phyloP scores from a whole-genome alignment of 768 basidiomycete species.

The Suillus spraguei region DNA sequence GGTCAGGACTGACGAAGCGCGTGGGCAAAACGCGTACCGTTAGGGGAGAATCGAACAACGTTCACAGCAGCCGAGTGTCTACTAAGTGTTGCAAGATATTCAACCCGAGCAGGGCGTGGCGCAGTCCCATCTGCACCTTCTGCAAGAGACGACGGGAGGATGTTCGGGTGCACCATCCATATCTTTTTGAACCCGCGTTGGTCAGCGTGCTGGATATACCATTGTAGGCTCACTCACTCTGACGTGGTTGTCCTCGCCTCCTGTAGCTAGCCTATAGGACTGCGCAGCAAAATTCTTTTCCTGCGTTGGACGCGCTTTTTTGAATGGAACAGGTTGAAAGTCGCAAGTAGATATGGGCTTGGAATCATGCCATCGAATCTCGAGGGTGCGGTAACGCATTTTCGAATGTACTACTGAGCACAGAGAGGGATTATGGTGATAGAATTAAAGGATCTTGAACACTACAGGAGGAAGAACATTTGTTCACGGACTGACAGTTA shows the following conservation, averaged over 20 bases:
- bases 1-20: neutral
- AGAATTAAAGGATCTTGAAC: neutral
- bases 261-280: slow-evolving; percentile 91
- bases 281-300: slow-evolving; percentile 62
- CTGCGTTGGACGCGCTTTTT: slow-evolving; percentile 72
- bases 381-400: slow-evolving; percentile 89
- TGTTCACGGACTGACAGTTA: neutral
- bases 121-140: slow-evolving; percentile 36
- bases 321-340: slow-evolving; percentile 85
- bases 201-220: slow-evolving; percentile 15
- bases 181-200: slow-evolving; percentile 47
- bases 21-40: slow-evolving; percentile 54
- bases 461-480: slow-evolving; percentile 11
- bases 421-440: neutral
- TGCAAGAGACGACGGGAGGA: slow-evolving; percentile 63
- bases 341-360: slow-evolving; percentile 97
- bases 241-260: slow-evolving; percentile 96
- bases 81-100: slow-evolving; percentile 92
- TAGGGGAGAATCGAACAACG: slow-evolving; percentile 94
- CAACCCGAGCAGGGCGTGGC: slow-evolving; percentile 80
- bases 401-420: slow-evolving; percentile 10
- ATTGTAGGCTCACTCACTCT: slow-evolving; percentile 61
- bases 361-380: slow-evolving; percentile 96
- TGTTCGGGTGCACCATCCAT: slow-evolving; percentile 95
- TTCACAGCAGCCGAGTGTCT: slow-evolving; percentile 96